phyloP scores from a whole-genome alignment of 768 basidiomycete species.

The Artomyces pyxidatus region DNA sequence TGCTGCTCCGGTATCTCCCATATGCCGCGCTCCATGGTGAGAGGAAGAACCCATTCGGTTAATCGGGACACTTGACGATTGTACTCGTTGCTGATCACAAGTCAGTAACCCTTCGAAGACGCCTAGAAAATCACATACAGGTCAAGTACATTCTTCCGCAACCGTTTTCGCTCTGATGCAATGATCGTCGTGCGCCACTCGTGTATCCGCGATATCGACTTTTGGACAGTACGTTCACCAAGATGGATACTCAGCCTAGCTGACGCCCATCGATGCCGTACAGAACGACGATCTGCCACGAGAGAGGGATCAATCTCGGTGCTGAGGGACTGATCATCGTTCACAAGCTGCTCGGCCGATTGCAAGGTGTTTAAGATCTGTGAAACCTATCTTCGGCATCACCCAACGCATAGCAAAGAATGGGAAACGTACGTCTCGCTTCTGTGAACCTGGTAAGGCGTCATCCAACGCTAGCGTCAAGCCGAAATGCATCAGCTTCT shows the following conservation, averaged over 20 bases:
- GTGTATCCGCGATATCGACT: slow-evolving; percentile 51
- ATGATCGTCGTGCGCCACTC: slow-evolving; percentile 71
- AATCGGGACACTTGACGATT: slow-evolving; percentile 58
- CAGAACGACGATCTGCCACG: slow-evolving; percentile 42
- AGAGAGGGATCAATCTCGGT: slow-evolving; percentile 46
- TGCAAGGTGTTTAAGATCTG: slow-evolving; percentile 57
- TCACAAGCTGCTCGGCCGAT: slow-evolving; percentile 42
- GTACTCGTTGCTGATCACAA: slow-evolving; percentile 57
- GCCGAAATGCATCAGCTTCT: slow-evolving; percentile 66
- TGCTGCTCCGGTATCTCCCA: slow-evolving; percentile 56
- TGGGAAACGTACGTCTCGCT: slow-evolving; percentile 48
- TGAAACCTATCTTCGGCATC: slow-evolving; percentile 5
- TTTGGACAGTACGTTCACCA: slow-evolving; percentile 53
- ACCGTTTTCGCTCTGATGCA: slow-evolving; percentile 59
- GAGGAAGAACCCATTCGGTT: slow-evolving; percentile 50
- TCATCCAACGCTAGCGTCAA: slow-evolving; percentile 60
- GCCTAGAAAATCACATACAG: slow-evolving; percentile 35
- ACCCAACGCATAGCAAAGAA: not conserved
- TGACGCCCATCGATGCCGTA: slow-evolving; percentile 45
- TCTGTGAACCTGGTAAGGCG: slow-evolving; percentile 53
- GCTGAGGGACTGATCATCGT: slow-evolving; percentile 35
- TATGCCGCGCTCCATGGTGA: slow-evolving; percentile 72
- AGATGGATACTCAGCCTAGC: slow-evolving; percentile 55
- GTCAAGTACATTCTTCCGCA: slow-evolving; percentile 67
- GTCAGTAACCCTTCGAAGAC: not conserved